phyloP scores from a whole-genome alignment of 352 stramenopile species.

The Phytophthora parvispora region DNA sequence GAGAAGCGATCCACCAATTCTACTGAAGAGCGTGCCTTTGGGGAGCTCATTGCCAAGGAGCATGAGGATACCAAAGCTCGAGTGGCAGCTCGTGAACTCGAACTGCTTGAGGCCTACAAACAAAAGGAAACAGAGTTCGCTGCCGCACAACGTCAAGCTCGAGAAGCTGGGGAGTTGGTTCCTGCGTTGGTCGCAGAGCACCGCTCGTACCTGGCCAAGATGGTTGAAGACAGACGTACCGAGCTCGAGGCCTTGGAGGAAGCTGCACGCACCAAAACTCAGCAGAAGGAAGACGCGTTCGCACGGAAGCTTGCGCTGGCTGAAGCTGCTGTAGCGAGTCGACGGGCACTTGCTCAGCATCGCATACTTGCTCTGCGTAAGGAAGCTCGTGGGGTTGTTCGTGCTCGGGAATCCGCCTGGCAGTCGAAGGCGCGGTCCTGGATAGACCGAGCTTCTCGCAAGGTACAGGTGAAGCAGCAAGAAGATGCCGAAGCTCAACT shows the following conservation, averaged over 20 bases:
- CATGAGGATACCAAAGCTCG: constrained; percentile 51
- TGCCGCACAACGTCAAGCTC: constrained; percentile 70
- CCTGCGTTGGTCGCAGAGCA: constrained; percentile 84
- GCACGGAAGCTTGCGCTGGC: constrained; percentile 79
- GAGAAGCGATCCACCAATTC: constrained; percentile 78
- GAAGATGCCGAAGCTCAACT: constrained; percentile 87
- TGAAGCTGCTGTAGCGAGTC: constrained; percentile 81
- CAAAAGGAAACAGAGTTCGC: constrained; percentile 84
- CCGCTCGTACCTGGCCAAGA: constrained; percentile 77
- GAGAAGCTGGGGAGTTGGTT: constrained; percentile 68
- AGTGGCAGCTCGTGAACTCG: constrained; percentile 75
- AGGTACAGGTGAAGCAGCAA: constrained; percentile 92
- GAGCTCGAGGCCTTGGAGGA: constrained; percentile 69
- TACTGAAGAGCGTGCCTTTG: constrained; percentile 66
- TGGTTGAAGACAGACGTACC: constrained; percentile 80
- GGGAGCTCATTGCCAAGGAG: constrained; percentile 70
- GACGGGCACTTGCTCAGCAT: constrained; percentile 74
- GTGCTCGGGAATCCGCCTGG: constrained; percentile 83
- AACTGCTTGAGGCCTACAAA: constrained; percentile 80
- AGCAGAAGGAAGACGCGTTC: constrained; percentile 82
- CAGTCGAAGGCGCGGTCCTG: constrained; percentile 83
- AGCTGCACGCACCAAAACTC: constrained; percentile 45
- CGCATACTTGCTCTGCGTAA: constrained; percentile 81
- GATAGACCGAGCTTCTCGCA: constrained; percentile 89
- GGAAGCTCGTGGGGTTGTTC: constrained; percentile 80